Percentiles rank a stretch among this genome's conserved stretches.
Conservation (phyloP, 805 yeast species). For the Metschnikowia baotianmanensis region DNA sequence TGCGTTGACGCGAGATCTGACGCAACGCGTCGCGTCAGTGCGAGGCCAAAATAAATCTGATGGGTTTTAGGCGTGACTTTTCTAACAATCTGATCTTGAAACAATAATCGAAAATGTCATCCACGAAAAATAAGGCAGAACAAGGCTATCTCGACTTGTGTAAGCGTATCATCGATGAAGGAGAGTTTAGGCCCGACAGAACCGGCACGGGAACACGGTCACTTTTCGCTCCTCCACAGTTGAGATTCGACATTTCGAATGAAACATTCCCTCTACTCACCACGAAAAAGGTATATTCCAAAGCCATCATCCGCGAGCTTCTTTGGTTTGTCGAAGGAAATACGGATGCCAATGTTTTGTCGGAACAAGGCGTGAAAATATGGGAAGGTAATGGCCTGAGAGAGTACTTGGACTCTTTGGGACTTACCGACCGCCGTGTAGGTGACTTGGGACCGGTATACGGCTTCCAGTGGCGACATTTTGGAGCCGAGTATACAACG, state of each 20-base stretch:
- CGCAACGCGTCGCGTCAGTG: no score
- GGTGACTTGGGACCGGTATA: constrained; percentile 98
- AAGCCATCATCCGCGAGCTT: constrained; percentile 84
- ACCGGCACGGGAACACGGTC: constrained; percentile 96
- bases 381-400: constrained; percentile 99
- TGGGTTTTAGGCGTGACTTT: no score
- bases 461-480: constrained; percentile 99
- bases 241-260: constrained; percentile 72
- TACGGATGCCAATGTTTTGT: constrained; percentile 78
- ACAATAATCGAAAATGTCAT: neutral
- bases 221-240: constrained; percentile 93
- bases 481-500: constrained; percentile 88
- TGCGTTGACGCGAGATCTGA: no score
- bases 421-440: constrained; percentile 74
- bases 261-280: constrained; percentile 85
- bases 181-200: constrained; percentile 91
- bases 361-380: constrained; percentile 86
- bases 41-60: no score
- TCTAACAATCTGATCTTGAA: no score
- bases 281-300: constrained; percentile 87
- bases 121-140: constrained; percentile 53
- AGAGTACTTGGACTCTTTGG: constrained; percentile 81
- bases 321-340: constrained; percentile 91
- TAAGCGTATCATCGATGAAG: constrained; percentile 68
- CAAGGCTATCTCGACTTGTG: constrained; percentile 86